Conservation (phyloP, 768 basidiomycete species). For the Trametes punicea region DNA sequence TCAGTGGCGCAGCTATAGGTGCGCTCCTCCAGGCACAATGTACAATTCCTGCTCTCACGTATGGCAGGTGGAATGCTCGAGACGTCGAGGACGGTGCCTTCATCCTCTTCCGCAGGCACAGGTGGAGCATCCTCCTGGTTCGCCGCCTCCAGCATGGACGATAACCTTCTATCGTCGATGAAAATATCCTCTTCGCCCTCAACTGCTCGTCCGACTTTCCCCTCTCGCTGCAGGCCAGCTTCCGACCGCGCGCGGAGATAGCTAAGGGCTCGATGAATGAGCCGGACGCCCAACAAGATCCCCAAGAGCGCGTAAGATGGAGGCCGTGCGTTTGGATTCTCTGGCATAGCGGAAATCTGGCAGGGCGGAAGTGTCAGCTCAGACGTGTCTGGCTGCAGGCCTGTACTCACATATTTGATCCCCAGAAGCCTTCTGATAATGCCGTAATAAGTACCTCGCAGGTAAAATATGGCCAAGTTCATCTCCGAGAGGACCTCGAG, state of each 20-base stretch:
- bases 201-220: constrained; percentile 34
- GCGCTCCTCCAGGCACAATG: constrained; percentile 81
- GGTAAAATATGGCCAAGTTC: constrained; percentile 79
- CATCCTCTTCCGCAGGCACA: constrained; percentile 66
- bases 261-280: constrained; percentile 56
- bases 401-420: constrained; percentile 57
- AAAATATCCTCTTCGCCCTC: constrained; percentile 38
- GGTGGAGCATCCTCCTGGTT: constrained; percentile 52
- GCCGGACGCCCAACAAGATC: constrained; percentile 60
- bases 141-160: constrained; percentile 47
- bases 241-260: constrained; percentile 37
- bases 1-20: constrained; percentile 81
- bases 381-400: background rate
- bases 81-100: constrained; percentile 63
- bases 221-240: constrained; percentile 22
- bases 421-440: constrained; percentile 63
- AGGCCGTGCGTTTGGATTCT: constrained; percentile 66
- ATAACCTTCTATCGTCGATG: constrained; percentile 61
- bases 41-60: constrained; percentile 67
- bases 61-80: constrained; percentile 47
- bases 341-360: constrained; percentile 71
- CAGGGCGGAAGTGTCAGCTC: background rate
- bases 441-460: constrained; percentile 78
- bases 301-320: constrained; percentile 89
- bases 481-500: constrained; percentile 63